phyloP scores from a whole-genome alignment of 2,329 filamentous ascomycete species.

The Xylariaceae sp. region DNA sequence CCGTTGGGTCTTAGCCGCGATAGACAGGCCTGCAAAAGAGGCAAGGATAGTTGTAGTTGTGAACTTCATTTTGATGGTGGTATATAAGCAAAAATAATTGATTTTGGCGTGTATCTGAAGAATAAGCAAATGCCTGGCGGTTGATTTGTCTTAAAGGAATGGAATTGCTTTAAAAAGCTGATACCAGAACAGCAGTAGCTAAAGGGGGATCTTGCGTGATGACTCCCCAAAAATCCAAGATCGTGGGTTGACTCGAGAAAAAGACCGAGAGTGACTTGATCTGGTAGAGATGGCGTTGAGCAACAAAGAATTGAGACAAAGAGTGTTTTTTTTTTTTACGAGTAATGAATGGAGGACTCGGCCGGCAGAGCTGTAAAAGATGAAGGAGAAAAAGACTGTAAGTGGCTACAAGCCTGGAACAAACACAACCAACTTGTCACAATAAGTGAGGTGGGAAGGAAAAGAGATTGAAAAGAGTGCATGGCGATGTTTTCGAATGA shows the following conservation, averaged over 20 bases:
- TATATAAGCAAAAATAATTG: constrained; percentile 8
- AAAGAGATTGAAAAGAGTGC: no score
- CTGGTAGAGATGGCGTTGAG: constrained; percentile 17
- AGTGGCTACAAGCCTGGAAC: constrained; percentile 11
- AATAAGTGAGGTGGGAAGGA: constrained; percentile 11
- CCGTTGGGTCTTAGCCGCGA: constrained; percentile 40
- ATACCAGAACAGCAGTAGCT: constrained; percentile 17
- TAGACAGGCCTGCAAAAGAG: constrained; percentile 36
- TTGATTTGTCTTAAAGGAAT: constrained; percentile 21
- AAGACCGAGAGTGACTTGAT: no score
- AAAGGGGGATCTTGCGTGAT: constrained; percentile 5
- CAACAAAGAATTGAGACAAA: constrained; percentile 29
- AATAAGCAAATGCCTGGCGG: constrained; percentile 10
- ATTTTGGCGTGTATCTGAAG: constrained; percentile 8
- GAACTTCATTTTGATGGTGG: constrained; percentile 22
- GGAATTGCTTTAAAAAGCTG: constrained; percentile 15
- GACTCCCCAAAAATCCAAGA: constrained; percentile 11
- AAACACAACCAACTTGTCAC: constrained; percentile 18
- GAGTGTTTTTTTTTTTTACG: constrained; percentile 19
- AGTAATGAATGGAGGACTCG: constrained; percentile 27
- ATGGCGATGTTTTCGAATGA: no score
- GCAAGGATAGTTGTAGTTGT: constrained; percentile 20
- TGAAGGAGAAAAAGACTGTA: constrained; percentile 21
- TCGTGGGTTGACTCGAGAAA: constrained; percentile 13
- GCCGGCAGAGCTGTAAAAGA: constrained; percentile 26